A percentile compares a stretch with the other conserved stretches of the same genome.
Conservation (phyloP, 2,329 filamentous ascomycete species). For the Calonectria naviculata region DNA sequence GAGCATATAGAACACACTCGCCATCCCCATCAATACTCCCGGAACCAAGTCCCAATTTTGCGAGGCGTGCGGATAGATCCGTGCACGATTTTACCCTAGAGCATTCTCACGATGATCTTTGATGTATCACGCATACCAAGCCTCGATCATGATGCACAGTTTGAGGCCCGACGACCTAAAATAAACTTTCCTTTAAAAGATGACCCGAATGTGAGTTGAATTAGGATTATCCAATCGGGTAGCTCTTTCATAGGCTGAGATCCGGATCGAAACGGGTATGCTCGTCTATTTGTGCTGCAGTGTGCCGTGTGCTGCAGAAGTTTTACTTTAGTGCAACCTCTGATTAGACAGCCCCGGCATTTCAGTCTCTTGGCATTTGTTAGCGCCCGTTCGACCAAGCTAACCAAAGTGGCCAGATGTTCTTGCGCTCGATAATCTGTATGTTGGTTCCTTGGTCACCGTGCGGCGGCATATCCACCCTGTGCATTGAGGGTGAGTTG, state of each 20-base stretch:
- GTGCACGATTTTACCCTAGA: conserved; percentile 1
- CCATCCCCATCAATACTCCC: too few species aligned
- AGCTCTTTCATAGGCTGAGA: background rate
- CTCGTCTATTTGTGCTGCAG: background rate
- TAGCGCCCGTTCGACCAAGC: background rate
- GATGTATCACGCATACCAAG: background rate
- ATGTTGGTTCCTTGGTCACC: background rate
- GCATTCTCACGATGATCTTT: conserved; percentile 1
- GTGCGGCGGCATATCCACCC: background rate
- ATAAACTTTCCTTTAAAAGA: background rate
- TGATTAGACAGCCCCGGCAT: background rate
- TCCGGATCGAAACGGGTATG: background rate
- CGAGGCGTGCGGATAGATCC: too few species aligned
- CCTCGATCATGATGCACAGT: background rate
- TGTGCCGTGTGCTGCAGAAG: background rate
- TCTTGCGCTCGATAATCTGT: conserved; percentile 18
- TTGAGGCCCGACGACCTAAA: background rate
- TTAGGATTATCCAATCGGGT: background rate
- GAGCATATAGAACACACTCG: too few species aligned
- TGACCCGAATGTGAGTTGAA: background rate
- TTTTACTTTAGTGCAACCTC: background rate
- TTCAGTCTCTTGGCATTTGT: conserved; percentile 10
- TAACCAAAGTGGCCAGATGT: background rate
- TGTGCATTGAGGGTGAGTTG: background rate
- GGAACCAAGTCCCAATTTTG: too few species aligned